These are phyloP conservation scores for Xylaria sp. DNA, from an alignment of 2,329 filamentous ascomycete genomes.

Conservation along the genomic window DNA sequence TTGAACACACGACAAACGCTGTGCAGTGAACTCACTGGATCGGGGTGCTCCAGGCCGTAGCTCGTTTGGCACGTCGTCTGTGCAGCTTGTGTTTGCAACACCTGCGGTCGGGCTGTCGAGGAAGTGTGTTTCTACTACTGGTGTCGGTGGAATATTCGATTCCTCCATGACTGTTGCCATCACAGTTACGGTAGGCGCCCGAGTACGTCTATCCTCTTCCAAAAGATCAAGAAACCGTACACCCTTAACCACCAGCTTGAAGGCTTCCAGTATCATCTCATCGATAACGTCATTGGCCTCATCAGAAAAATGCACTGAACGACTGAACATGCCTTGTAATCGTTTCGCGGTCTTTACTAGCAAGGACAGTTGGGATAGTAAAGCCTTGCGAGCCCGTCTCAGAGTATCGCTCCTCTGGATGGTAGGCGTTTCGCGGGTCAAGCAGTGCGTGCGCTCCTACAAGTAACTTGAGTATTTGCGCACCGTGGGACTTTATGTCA, in stretches of 20 bases:
- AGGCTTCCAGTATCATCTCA: slow-evolving; percentile 88
- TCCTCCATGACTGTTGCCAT: slow-evolving; percentile 58
- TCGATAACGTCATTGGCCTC: slow-evolving; percentile 74
- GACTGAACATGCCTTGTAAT: slow-evolving; percentile 67
- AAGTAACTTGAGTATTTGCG: slow-evolving; percentile 1
- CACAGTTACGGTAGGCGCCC: slow-evolving; percentile 49
- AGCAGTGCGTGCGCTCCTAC: slow-evolving; percentile 80
- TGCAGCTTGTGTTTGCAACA: slow-evolving; percentile 37
- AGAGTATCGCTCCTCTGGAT: slow-evolving; percentile 72
- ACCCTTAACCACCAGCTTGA: slow-evolving; percentile 86
- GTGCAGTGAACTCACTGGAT: slow-evolving; percentile 36
- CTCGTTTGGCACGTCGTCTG: slow-evolving; percentile 33
- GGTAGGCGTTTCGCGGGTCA: slow-evolving; percentile 72
- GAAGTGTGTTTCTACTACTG: slow-evolving; percentile 52
- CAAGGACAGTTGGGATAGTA: slow-evolving; percentile 83
- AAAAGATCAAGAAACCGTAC: slow-evolving; percentile 86
- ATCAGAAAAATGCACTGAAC: slow-evolving; percentile 42
- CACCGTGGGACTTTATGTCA: background rate
- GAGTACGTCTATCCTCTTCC: slow-evolving; percentile 55
- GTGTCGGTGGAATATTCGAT: slow-evolving; percentile 54
- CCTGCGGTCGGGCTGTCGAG: slow-evolving; percentile 40
- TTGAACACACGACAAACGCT: slow-evolving; percentile 44
- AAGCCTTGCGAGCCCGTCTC: slow-evolving; percentile 74
- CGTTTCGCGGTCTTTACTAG: slow-evolving; percentile 85
- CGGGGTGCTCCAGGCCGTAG: slow-evolving; percentile 36